Evolutionary conservation across 306 rosid genomes (phyloP).

Genomic region (Dryas drummondii): DNA sequence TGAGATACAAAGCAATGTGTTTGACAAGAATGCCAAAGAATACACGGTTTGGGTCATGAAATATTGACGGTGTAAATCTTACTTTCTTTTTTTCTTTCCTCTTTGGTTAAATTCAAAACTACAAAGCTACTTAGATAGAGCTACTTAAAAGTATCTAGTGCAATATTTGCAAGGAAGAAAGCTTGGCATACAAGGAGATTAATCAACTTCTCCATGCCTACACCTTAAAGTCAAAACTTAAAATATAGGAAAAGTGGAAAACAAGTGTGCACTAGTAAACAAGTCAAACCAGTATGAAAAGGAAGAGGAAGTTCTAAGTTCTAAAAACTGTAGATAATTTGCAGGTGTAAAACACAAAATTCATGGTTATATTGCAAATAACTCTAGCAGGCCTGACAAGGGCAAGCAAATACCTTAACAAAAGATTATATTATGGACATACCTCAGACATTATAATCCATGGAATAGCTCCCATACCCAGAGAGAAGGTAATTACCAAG

Average conservation of each 20-base stretch:
- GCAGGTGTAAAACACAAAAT: background rate
- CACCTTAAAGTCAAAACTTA: background rate
- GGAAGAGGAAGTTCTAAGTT: background rate
- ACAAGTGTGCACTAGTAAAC: no score
- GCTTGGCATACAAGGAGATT: background rate
- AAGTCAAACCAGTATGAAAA: background rate
- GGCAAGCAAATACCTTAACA: background rate
- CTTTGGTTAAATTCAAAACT: background rate
- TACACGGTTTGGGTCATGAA: background rate
- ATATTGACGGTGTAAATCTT: background rate
- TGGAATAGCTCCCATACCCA: conserved; percentile 96
- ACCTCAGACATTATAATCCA: conserved; percentile 99
- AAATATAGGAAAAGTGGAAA: background rate
- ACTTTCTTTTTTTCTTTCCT: background rate
- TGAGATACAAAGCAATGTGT: no score
- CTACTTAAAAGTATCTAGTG: background rate
- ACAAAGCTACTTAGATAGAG: conserved; percentile 3
- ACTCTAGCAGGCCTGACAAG: background rate
- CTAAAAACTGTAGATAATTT: conserved; percentile 1
- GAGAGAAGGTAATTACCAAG: conserved; percentile 78
- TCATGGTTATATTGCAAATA: background rate
- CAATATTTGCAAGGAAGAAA: background rate
- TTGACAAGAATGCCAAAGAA: background rate
- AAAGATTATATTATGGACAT: conserved; percentile 20
- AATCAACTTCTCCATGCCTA: background rate